Evolutionary conservation across 331 rosid genomes (phyloP), one percentile per base, ranked within the genome.

Genomic region (Telfairia occidentalis): DNA sequence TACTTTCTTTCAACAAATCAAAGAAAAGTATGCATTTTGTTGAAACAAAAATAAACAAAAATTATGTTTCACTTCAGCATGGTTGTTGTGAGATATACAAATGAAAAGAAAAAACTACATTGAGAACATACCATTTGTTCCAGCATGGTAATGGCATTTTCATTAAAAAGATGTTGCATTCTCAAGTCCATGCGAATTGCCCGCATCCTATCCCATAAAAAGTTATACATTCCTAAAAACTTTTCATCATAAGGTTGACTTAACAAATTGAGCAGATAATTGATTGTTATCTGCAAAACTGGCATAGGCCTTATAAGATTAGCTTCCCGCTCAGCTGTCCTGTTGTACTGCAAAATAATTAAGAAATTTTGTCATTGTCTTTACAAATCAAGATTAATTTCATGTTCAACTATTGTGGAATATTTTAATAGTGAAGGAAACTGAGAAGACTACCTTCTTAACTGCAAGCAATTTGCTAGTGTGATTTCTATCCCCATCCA

Each of bases 281-380:
- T 88, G 19, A 90, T 83, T 78, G 98, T 91, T 78, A 77, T 89
- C 87, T 76, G 89, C 81, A 95, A 83, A 81, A 95, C 77, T 48
- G 88, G 89, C 96, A 95, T 95, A 11, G 98, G 97, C 77, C 98
- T 92, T 21, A 95, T 95, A 89, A 95, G 82, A 82, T 71, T 79
- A 69, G 96, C 90, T 85, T 95, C 98, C 85, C 98, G 89, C 89
- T 95, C 98, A 65, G 98, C 98, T 82, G 97, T 95, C 87, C 98
- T 86, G 75, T 61, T 95, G 85, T 95, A 95, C 98, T 95, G 90
- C 16, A 61, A 32, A 80, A 70, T 37, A 55, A 23, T 54, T 18
- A 37, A 70, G 57, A 29, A 42, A 75, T 16, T 42, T 19, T 30
- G 57, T 61, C 23, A 72, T 49, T 9, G 32, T 30, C 23, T 21